Evolutionary conservation across 139 green algal species (phyloP), one percentile per base, ranked within the genome.

Genomic region (Gonium pectorale): DNA sequence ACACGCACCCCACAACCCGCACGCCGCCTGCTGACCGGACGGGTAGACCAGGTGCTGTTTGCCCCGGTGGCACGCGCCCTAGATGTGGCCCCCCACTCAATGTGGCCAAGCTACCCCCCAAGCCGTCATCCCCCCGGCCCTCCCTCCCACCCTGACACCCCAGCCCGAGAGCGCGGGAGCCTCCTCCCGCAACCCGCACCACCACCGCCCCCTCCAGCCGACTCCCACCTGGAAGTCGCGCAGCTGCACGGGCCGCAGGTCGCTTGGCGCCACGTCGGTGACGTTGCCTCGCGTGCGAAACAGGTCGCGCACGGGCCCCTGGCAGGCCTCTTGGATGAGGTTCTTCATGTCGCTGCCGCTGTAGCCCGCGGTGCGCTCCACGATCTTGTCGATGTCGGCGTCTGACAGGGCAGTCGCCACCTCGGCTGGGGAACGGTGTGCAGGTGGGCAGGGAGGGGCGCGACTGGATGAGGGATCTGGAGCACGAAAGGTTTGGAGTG

Each of bases 251-350:
- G 95, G 91, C 9, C 95, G 86, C 86, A 98, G 88, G 82, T 95
- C 94, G 0, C 67, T 83, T 21, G 91, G 86, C 15, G 56, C 81
- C 41, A 98, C 86, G n/a, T 83, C 43, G 3, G 78, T 79, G 13
- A 95, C 74, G 19, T 56, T 81, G 77, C 62, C 71, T 13, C 40
- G 46, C 7, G 43, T 70, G 37, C 62, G 37, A 27, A 56, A 91
- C n/a, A 43, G 83, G 77, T 86, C 83, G 56, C 43, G 83, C 37
- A 75, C 63, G 46, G 49, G 68, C 11, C 81, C 74, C 83, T 98
- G 93, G 85, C 94, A 98, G 31, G 97, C 97, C 87, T 99, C 97
- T 80, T 98, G 93, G 22, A 99, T 95, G 17, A 99, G 90, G 71
- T 96, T 94, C 80, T 90, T 90, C 94, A 99, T 98, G 92, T 99